Evolutionary conservation across 257 asterid genomes (phyloP), one percentile per base, ranked within the genome.

Genomic region (Primulina huaijiensis): DNA sequence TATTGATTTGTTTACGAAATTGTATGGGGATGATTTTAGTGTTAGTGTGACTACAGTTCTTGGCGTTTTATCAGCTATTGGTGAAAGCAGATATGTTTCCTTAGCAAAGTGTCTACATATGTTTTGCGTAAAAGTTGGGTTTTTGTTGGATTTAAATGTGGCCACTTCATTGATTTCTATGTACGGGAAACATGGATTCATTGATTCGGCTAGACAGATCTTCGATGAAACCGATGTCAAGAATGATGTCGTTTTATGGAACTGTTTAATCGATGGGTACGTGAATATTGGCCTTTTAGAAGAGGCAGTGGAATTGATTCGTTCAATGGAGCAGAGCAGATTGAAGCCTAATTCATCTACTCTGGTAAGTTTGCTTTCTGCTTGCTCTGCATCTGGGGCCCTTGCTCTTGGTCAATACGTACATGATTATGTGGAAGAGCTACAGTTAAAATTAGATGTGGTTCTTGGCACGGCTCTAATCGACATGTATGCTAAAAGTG

Each of bases 201-300:
- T 83, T 58, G 35, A 63, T 59, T 77, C 55, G 8, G 83, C 87
- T 12, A 81, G 74, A 20, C 80, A 29, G 61, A 65, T 87, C 55
- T 85, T 87, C 57, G 89, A 85, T 69, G 91, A 81, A 78, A 71
- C 70, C 53, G 37, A 66, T 75, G 78, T 30, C 34, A 50, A 71
- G 25, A 85, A 75, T 59, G 96, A 87, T 72, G 75, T 82, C n/a
- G 77, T 82, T 46, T 57, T 82, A 80, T 87, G 96, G 94, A 89
- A 89, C 79, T 85, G 88, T 80, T 79, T 87, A 14, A 82, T 89
- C n/a, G 88, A 87, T 74, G 82, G 80, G 56, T 85, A 87, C 76
- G 86, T 88, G 11, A 87, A 76, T 82, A 50, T 35, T 25, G 80
- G 84, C 34, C 74, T 72, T 70, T 56, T 85, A 52, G 77, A 80